Base-by-base conservation (phyloP, 75 land plant species). In the Isoetes taiwanensis region DNA sequence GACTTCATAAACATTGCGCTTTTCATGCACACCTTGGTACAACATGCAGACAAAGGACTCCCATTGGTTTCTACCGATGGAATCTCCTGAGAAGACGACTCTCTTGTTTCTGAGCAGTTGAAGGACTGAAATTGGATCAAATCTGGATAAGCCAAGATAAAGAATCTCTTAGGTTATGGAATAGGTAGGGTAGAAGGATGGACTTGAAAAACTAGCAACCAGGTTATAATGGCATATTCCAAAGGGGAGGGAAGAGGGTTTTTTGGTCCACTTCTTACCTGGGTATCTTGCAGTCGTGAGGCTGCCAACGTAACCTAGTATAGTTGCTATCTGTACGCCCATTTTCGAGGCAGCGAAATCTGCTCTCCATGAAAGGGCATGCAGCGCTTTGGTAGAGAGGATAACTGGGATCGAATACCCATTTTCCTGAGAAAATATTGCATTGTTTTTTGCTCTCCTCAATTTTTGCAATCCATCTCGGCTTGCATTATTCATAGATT, bases 1-100 rank as follows among this genome's bases (percentile, higher is more conserved):
- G 16, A 23, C 50, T n/a, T 46, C 50, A 16, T 19, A 46, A 8
- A 46, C 50, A 23, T 46, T 46, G 50, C 50, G 16, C 19, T 23
- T 5, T 19, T 46, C 25, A 4, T 5, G 4, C 16, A 46, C 50
- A 19, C 50, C 50, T 46, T 46, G 50, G 23, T 46, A 46, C 21
- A 46, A 23, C 50, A 46, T 46, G 50, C 50, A 46, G 12, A 46
- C 50, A 4, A 46, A 23, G 23, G 50, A 46, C 19, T 46, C 50
- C 50, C 50, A 46, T 46, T 46, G 50, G 23, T 46, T 46, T 23
- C 50, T 46, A 16, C 50, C 50, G 4, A 46, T 5, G 4, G 50
- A 46, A n/a, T 46, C 50, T 46, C 50, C 50, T 23, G 23, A 16
- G n/a, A 46, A 46, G 16, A n/a, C 50, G n/a, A 46, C 8, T n/a